A percentile compares a stretch with the other conserved stretches of the same genome.
Conservation (phyloP, 495 filamentous ascomycete genomes). For the Sporormia fimetaria region DNA sequence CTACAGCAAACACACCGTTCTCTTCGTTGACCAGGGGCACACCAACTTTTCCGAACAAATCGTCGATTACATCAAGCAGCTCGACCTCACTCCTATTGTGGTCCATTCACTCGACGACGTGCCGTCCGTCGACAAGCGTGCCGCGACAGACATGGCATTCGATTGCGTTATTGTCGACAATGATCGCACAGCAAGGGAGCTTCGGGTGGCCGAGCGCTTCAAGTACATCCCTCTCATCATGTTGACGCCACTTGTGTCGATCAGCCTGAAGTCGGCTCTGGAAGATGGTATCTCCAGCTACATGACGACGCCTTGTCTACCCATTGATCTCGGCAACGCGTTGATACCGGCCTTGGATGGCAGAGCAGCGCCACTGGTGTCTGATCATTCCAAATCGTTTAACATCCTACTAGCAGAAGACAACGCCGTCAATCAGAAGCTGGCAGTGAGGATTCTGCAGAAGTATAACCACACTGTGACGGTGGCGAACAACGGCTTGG, state of each 20-base stretch:
- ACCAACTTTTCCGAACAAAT: conserved; percentile 68
- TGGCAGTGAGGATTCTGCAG: conserved; percentile 94
- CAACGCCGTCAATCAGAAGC: conserved; percentile 92
- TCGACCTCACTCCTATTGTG: conserved; percentile 73
- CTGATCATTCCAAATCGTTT: conserved; percentile 91
- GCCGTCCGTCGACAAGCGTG: conserved; percentile 41
- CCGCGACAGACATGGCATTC: conserved; percentile 55
- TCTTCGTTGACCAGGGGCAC: conserved; percentile 91
- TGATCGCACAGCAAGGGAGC: conserved; percentile 71
- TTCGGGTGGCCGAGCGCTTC: conserved; percentile 84
- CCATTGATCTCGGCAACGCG: conserved; percentile 93
- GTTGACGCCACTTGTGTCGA: conserved; percentile 78
- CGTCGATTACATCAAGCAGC: conserved; percentile 61
- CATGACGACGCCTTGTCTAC: conserved; percentile 94
- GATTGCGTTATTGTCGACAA: conserved; percentile 97
- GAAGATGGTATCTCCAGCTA: conserved; percentile 96
- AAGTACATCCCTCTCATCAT: conserved; percentile 97
- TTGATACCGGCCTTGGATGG: conserved; percentile 98
- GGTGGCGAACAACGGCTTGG: conserved; percentile 87
- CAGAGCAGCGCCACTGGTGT: conserved; percentile 78
- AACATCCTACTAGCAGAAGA: conserved; percentile 95
- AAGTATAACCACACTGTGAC: conserved; percentile 97
- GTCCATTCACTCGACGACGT: conserved; percentile 54
- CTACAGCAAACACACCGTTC: conserved; percentile 82
- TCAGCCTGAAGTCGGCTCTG: conserved; percentile 86